Conservation (phyloP, 768 basidiomycete genomes). For the Leucocoprinus leucothites region DNA sequence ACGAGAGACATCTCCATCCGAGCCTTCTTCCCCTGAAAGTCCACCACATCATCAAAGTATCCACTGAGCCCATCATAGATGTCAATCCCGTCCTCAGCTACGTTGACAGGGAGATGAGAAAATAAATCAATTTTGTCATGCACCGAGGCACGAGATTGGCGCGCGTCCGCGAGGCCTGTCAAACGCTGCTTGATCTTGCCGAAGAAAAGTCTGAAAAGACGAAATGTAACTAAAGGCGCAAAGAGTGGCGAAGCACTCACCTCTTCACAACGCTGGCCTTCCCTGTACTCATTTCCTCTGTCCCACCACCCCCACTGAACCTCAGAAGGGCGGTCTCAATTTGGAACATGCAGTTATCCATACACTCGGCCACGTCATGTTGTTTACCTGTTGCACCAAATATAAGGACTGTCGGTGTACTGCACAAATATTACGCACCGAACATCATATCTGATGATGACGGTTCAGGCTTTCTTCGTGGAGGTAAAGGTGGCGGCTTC, state of each 20-base stretch:
- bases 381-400: constrained; percentile 64
- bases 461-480: constrained; percentile 49
- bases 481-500: constrained; percentile 52
- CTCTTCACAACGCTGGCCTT: constrained; percentile 81
- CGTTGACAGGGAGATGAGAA: constrained; percentile 91
- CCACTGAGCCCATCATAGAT: constrained; percentile 91
- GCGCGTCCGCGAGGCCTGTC: constrained; percentile 31
- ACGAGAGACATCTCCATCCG: constrained; percentile 85
- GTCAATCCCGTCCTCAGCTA: constrained; percentile 84
- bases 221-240: background rate
- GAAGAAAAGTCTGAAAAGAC: constrained; percentile 61
- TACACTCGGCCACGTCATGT: constrained; percentile 97
- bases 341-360: constrained; percentile 99
- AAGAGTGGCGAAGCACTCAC: constrained; percentile 32
- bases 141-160: constrained; percentile 48
- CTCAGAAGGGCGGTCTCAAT: constrained; percentile 89
- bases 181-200: constrained; percentile 72
- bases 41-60: constrained; percentile 87
- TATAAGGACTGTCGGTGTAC: constrained; percentile 14
- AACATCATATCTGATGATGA: constrained; percentile 89
- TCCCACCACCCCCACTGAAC: constrained; percentile 51
- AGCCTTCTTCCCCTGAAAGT: constrained; percentile 83
- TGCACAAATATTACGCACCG: constrained; percentile 42
- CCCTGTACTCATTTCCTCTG: constrained; percentile 43
- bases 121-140: constrained; percentile 92